These are phyloP conservation scores for Lachancea fermentati DNA, from an alignment of 805 yeast species.

Conservation along the genomic window DNA sequence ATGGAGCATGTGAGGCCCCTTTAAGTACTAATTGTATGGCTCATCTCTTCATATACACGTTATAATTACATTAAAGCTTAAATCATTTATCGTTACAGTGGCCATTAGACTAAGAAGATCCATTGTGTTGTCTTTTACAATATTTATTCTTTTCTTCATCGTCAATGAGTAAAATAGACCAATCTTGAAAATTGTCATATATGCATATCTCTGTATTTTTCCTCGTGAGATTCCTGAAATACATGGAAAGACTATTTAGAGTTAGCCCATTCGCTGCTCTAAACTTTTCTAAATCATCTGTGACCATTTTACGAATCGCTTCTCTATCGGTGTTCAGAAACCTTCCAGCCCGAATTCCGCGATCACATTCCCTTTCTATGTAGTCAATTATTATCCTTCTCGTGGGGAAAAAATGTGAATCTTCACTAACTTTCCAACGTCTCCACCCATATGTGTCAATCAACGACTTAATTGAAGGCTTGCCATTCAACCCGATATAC, in stretches of 20 bases:
- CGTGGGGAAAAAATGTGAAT: conserved; percentile 36
- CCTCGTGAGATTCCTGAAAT: conserved; percentile 29
- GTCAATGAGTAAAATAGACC: conserved; percentile 28
- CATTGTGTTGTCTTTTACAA: conserved; percentile 25
- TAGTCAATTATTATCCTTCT: conserved; percentile 35
- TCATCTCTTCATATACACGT: not conserved
- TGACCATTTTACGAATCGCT: conserved; percentile 29
- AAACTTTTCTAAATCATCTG: conserved; percentile 33
- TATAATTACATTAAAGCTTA: not conserved
- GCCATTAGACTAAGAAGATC: not conserved
- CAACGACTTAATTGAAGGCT: conserved; percentile 27
- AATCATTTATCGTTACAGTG: not conserved
- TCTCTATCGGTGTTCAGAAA: conserved; percentile 30
- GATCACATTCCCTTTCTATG: conserved; percentile 32
- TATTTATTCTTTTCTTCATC: conserved; percentile 29
- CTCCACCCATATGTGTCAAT: conserved; percentile 34
- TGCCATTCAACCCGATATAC: conserved; percentile 34
- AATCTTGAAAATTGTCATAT: conserved; percentile 27
- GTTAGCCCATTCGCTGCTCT: conserved; percentile 31
- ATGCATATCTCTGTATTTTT: conserved; percentile 29
- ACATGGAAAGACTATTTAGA: conserved; percentile 30
- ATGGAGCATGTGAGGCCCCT: too few relatives aligned
- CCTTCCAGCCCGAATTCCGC: conserved; percentile 30
- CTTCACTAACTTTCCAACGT: conserved; percentile 35
- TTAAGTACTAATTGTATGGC: not conserved